phyloP scores from a whole-genome alignment of 192 early-diverging fungal species.

The Coemansia sp. region DNA sequence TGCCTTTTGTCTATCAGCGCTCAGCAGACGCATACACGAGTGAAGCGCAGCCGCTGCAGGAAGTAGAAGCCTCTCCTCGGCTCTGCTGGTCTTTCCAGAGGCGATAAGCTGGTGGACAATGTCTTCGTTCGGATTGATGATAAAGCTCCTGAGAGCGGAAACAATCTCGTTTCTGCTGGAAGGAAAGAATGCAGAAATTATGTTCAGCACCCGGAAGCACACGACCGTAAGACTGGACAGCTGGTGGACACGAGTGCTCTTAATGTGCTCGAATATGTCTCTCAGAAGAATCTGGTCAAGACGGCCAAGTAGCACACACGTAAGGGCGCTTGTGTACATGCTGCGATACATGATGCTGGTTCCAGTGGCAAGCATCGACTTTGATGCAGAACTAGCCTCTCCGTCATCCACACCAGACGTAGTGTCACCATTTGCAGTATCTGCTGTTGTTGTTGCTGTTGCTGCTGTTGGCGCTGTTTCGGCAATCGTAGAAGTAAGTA shows the following conservation, averaged over 20 bases:
- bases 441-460: no score
- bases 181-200: constrained; percentile 28
- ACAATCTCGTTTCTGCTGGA: constrained; percentile 20
- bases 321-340: constrained; percentile 34
- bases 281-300: constrained; percentile 22
- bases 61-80: constrained; percentile 21
- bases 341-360: constrained; percentile 29
- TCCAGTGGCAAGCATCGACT: constrained; percentile 14
- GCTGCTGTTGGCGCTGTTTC: no score
- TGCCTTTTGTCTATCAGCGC: constrained; percentile 6
- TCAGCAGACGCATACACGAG: constrained; percentile 14
- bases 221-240: constrained; percentile 33
- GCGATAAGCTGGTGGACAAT: constrained; percentile 19
- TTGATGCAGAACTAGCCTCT: neutral
- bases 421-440: neutral
- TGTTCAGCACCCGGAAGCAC: constrained; percentile 44
- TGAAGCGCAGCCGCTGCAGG: constrained; percentile 39
- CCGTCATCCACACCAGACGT: neutral
- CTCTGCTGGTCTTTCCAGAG: constrained; percentile 4
- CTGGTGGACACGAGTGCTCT: constrained; percentile 18
- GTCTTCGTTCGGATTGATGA: constrained; percentile 29
- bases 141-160: constrained; percentile 19
- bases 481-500: neutral
- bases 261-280: constrained; percentile 31
- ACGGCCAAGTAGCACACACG: constrained; percentile 27